These are phyloP conservation scores for Kokia cookei DNA, from an alignment of 441 rosid genomes.

Conservation along the genomic window DNA sequence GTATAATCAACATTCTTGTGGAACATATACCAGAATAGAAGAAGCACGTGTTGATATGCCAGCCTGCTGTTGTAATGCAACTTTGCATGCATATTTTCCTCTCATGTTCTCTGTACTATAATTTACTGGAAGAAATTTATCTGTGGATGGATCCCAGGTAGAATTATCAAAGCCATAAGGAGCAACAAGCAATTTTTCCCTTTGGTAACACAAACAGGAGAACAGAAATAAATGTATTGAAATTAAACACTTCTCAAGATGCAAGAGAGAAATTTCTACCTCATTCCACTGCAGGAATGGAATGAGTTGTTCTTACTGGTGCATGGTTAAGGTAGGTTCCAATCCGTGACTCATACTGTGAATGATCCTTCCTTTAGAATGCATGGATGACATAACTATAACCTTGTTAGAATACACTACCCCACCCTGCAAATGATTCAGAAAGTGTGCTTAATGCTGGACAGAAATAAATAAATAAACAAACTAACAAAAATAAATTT, in stretches of 20 bases:
- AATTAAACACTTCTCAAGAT: constrained; percentile 1
- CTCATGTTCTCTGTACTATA: constrained; percentile 46
- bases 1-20: not conserved
- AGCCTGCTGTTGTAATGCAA: constrained; percentile 41
- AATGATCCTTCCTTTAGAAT: constrained; percentile 48
- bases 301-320: constrained; percentile 48
- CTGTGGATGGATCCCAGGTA: constrained; percentile 66
- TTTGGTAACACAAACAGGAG: constrained; percentile 16
- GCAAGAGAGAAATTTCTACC: constrained; percentile 7
- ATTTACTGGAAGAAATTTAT: constrained; percentile 53
- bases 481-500: constrained; percentile 4
- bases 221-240: not conserved
- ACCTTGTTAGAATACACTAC: constrained; percentile 78
- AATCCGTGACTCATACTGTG: constrained; percentile 43
- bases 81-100: constrained; percentile 59
- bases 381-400: constrained; percentile 42
- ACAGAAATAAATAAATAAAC: not conserved
- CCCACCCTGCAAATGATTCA: constrained; percentile 56
- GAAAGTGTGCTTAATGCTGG: constrained; percentile 8
- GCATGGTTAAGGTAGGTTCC: constrained; percentile 48
- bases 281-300: constrained; percentile 11
- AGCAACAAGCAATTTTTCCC: constrained; percentile 64
- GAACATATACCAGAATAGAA: constrained; percentile 42
- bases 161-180: constrained; percentile 52
- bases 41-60: constrained; percentile 39